Evolutionary conservation across 345 rosid genomes (phyloP).

Genomic region (Hibiscus mutabilis): DNA sequence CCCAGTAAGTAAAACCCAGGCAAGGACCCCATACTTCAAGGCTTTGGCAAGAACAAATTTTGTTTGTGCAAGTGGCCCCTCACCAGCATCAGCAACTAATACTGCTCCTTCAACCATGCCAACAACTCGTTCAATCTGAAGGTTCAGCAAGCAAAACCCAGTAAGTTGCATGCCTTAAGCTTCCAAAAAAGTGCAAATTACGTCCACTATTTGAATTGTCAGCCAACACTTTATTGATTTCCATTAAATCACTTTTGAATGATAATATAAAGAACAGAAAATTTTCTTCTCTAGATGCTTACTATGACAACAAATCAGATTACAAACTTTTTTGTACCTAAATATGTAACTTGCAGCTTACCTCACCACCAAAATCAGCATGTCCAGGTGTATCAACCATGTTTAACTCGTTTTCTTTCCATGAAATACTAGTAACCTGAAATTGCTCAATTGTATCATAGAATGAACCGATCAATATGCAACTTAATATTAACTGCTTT

Average conservation of each 20-base stretch:
- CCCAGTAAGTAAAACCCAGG: too few species aligned
- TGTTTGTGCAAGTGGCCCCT: slow-evolving; percentile 99
- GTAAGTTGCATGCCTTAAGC: background rate
- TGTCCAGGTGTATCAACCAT: slow-evolving; percentile 99
- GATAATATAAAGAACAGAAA: background rate
- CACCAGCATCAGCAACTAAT: slow-evolving; percentile 99
- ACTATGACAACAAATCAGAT: background rate
- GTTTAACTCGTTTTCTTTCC: slow-evolving; percentile 90
- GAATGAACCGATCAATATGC: background rate
- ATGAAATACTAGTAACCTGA: slow-evolving; percentile 78
- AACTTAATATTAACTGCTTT: background rate
- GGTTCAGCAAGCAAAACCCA: background rate
- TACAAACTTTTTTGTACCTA: background rate
- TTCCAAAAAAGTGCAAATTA: background rate
- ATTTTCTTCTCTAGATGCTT: background rate
- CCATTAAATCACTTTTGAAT: background rate
- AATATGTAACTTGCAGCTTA: slow-evolving; percentile 10
- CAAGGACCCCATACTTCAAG: slow-evolving; percentile 87
- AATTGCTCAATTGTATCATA: background rate
- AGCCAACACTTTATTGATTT: too few species aligned
- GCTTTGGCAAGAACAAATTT: slow-evolving; percentile 98
- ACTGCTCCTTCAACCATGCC: slow-evolving; percentile 99
- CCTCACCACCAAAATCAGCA: slow-evolving; percentile 99
- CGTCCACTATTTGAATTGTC: background rate
- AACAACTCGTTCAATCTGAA: slow-evolving; percentile 86